Conservation (phyloP, 768 basidiomycete genomes). For the Cubamyces lactineus region DNA sequence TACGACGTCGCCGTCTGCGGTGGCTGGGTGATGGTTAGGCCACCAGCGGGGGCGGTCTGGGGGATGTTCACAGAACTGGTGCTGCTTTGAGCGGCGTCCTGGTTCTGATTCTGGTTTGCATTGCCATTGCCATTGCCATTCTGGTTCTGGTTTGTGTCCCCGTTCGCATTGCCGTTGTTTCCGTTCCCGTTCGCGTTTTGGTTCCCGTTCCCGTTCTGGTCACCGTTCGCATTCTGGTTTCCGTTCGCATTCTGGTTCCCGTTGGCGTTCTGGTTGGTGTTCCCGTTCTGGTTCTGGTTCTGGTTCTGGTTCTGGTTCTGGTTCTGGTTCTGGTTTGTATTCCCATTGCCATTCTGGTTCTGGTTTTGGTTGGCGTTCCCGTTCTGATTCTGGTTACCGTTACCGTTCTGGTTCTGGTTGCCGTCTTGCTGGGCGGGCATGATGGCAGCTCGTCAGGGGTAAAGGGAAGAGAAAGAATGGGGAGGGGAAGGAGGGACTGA, state of each 20-base stretch:
- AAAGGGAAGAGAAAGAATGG: background rate
- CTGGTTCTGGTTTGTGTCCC: background rate
- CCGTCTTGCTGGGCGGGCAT: background rate
- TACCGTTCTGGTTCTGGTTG: background rate
- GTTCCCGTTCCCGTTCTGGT: background rate
- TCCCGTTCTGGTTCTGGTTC: background rate
- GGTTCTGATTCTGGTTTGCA: too few relatives aligned
- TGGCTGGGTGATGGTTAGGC: slow-evolving; percentile 78
- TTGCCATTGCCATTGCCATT: too few relatives aligned
- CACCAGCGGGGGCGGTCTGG: slow-evolving; percentile 58
- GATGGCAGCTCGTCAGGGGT: slow-evolving; percentile 4
- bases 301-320: background rate
- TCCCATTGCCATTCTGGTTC: background rate
- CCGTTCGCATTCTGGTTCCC: background rate
- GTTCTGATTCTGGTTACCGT: background rate
- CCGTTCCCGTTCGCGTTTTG: background rate
- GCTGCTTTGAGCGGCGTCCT: background rate
- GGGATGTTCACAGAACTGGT: slow-evolving; percentile 43
- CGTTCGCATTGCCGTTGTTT: background rate
- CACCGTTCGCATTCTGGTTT: background rate
- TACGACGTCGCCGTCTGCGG: slow-evolving; percentile 81
- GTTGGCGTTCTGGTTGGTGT: too few relatives aligned
- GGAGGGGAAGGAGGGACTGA: slow-evolving; percentile 9
- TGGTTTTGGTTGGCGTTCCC: too few relatives aligned
- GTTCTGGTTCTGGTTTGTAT: background rate